Evolutionary conservation across 352 stramenopile genomes (phyloP).

Genomic region (Globisporangium perplexum): DNA sequence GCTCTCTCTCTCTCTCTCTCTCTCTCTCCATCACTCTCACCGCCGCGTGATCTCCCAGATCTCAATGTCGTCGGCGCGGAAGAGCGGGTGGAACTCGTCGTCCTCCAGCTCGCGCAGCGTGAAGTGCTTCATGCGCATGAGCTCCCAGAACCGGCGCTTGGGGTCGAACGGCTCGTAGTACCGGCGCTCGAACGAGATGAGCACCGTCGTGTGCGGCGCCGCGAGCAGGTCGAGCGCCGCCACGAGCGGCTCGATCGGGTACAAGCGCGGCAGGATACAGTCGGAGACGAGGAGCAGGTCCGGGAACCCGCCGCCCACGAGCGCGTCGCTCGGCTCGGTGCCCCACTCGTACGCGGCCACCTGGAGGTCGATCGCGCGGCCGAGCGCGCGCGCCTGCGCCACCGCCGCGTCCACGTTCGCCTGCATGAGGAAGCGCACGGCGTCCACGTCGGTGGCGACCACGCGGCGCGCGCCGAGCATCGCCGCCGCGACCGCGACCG

Average conservation of each 20-base stretch:
- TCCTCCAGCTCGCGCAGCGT: slow-evolving; percentile 40
- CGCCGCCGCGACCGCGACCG: slow-evolving; percentile 84
- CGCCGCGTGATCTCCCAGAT: slow-evolving; percentile 65
- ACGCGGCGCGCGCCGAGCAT: slow-evolving; percentile 82
- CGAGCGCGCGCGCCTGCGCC: slow-evolving; percentile 14
- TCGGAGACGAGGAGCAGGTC: slow-evolving; percentile 92
- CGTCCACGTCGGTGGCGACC: slow-evolving; percentile 88
- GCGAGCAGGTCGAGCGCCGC: slow-evolving; percentile 78
- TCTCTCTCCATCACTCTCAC: no score
- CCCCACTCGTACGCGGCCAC: slow-evolving; percentile 91
- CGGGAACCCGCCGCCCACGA: slow-evolving; percentile 31
- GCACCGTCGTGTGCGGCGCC: slow-evolving; percentile 35
- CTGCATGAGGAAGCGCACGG: slow-evolving; percentile 85
- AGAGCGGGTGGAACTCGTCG: slow-evolving; percentile 67
- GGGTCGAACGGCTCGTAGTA: slow-evolving; percentile 81
- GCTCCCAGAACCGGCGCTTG: slow-evolving; percentile 70
- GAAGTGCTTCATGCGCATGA: slow-evolving; percentile 48
- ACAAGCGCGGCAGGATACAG: slow-evolving; percentile 95
- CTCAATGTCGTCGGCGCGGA: slow-evolving; percentile 83
- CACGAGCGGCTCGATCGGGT: slow-evolving; percentile 93
- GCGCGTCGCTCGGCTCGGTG: slow-evolving; percentile 19
- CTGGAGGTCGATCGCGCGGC: slow-evolving; percentile 32
- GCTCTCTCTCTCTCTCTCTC: neutral
- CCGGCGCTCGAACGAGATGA: slow-evolving; percentile 88
- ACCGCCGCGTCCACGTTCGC: slow-evolving; percentile 73